Conservation (phyloP, 2,329 filamentous ascomycete genomes). For the Colletotrichum falcatum region DNA sequence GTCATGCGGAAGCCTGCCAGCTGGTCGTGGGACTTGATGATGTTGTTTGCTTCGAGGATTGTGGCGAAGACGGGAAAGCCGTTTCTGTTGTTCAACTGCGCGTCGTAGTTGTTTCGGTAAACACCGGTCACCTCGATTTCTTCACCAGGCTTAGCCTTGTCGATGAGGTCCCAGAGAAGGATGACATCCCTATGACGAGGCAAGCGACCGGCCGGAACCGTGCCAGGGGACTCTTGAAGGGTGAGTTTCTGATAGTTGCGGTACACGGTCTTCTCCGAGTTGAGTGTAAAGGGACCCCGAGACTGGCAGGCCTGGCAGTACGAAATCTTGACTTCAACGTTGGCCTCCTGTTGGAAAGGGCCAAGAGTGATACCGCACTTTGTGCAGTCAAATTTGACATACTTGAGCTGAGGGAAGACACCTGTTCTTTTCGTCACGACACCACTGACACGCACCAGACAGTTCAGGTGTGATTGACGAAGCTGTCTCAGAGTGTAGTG, state of each 20-base stretch:
- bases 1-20: slow-evolving; percentile 96
- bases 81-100: slow-evolving; percentile 97
- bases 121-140: slow-evolving; percentile 97
- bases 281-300: slow-evolving; percentile 92
- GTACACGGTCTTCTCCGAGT: slow-evolving; percentile 98
- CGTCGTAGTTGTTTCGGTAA: slow-evolving; percentile 98
- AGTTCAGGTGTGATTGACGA: slow-evolving; percentile 95
- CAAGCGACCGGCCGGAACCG: slow-evolving; percentile 93
- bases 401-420: slow-evolving; percentile 97
- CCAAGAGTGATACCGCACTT: slow-evolving; percentile 94
- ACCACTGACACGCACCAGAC: slow-evolving; percentile 91
- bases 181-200: slow-evolving; percentile 95
- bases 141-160: slow-evolving; percentile 95
- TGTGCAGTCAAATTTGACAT: slow-evolving; percentile 96
- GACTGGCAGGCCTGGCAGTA: slow-evolving; percentile 98
- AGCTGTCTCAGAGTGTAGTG: slow-evolving; percentile 96
- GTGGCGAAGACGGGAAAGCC: slow-evolving; percentile 99
- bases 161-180: slow-evolving; percentile 95
- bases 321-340: slow-evolving; percentile 93
- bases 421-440: slow-evolving; percentile 95
- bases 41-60: slow-evolving; percentile 95
- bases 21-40: slow-evolving; percentile 97
- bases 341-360: slow-evolving; percentile 97
- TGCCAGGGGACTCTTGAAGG: slow-evolving; percentile 95
- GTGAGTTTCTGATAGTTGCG: slow-evolving; percentile 99